phyloP scores from a whole-genome alignment of 73 alveolate genomes.

The Uronychia binucleata region DNA sequence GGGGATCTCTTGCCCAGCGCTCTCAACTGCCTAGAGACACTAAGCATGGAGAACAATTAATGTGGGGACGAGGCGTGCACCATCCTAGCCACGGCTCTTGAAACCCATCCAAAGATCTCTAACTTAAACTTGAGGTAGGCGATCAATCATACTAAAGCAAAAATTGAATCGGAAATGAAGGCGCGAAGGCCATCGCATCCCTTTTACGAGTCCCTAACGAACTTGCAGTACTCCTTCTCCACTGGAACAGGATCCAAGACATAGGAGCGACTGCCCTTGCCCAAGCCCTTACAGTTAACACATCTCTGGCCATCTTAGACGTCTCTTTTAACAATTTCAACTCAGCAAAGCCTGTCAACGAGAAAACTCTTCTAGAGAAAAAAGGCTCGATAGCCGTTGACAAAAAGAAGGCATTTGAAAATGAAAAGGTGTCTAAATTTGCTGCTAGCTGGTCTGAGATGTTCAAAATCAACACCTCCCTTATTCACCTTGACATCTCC shows the following conservation, averaged over 20 bases:
- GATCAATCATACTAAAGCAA: background rate
- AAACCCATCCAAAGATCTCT: background rate
- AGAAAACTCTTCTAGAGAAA: too few relatives aligned
- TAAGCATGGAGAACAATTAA: background rate
- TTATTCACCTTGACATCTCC: background rate
- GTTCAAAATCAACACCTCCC: background rate
- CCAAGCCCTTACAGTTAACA: conserved; percentile 13
- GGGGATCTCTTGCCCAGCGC: background rate
- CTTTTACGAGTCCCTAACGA: background rate
- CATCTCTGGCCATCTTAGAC: conserved; percentile 1
- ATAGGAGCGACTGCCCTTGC: conserved; percentile 9
- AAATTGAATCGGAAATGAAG: background rate
- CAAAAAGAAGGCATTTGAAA: too few relatives aligned
- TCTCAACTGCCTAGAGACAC: background rate
- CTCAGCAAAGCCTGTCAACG: too few relatives aligned
- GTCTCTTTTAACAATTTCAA: conserved; percentile 17
- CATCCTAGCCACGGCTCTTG: background rate
- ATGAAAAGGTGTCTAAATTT: too few relatives aligned
- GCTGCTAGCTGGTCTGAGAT: background rate
- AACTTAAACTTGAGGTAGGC: background rate
- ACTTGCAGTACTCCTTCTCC: background rate
- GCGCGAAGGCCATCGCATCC: background rate
- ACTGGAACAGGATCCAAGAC: conserved; percentile 23
- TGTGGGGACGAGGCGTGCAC: background rate
- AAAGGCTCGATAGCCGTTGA: too few relatives aligned